Evolutionary conservation across 805 yeast genomes (phyloP), one percentile per base, ranked within the genome.

Genomic region (Saccharomyces cerevisiae): DNA sequence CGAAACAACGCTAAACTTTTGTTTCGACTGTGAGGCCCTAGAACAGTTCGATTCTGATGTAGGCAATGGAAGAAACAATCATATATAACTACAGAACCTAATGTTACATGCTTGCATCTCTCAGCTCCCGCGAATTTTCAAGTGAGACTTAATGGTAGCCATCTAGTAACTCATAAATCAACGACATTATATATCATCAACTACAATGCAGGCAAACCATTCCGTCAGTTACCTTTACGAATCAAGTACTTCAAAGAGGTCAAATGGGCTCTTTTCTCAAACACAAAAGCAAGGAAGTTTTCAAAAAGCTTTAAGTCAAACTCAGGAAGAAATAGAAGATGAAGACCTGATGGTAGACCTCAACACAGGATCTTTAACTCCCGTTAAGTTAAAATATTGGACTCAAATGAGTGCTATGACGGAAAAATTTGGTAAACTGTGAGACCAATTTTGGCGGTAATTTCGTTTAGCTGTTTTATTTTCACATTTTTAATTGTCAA

Each of bases 271-370:
- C 17, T 10, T 36, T 17, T 6, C 43, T 17, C 43, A 36, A 36
- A 5, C 43, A 9, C 17, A 10, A n/a, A 36, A 17, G 24, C 43
- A 17, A 36, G 17, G 4, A 17, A 36, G 4, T 36, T 36, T 36
- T 17, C 43, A 17, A 17, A 36, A 36, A 36, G 43, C 22, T 36
- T 8, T 36, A 5, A 36, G 17, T 6, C 22, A 36, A 36, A 36
- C 24, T 8, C 24, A 36, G 17, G 43, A 36, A 24, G 43, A 36
- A 8, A 36, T 36, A 8, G 63, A 59, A 4, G 57, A 52, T 2
- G 71, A 68, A 21, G 72, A 68, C 52, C 49, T 64, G 54, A 54
- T 68, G 31, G 72, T 68, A 14, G 72, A 68, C 53, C 54, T 68
- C 30, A 62, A 53, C 49, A 57, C 69, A 0, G 70, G 72, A 4